Evolutionary conservation across 2,329 filamentous ascomycete genomes (phyloP), one percentile per base, ranked within the genome.

Genomic region (Pseudocercospora pini-densiflorae): DNA sequence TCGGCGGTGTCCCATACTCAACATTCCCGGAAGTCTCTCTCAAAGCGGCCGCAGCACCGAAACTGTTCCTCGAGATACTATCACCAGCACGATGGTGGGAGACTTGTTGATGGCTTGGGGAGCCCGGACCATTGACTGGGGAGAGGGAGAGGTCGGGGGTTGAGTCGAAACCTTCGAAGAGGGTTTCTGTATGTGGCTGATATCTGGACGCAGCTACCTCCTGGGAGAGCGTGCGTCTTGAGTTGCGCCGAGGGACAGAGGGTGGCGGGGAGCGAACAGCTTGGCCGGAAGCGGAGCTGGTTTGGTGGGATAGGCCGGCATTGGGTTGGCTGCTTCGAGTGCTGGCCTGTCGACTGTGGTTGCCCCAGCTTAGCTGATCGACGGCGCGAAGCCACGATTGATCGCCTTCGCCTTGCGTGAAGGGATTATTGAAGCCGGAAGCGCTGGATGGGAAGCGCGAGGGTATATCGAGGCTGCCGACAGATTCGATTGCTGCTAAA

Each of bases 401-500:
- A 2, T 70, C 70, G 9, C 59, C 61, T 23, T 55, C n/a, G 21
- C 19, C 45, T 8, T 43, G 29, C 8, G 51, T 12, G 27, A 49
- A 61, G 3, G 47, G 45, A n/a, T 47, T 61, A 12, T 62, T 67
- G 27, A 60, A 59, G 53, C 63, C 64, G 27, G 64, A 62, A 59
- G 66, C 71, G 59, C 43, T 69, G 1, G 73, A 75, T 61, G 71
- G 71, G 66, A 74, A 77, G 54, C 75, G 70, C n/a, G 71, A 74
- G 10, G 75, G 75, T 19, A 77, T 59, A 36, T 76, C 74, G 16
- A 77, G 69, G 24, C 66, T 68, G 21, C 75, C 75, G 14, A 74
- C 68, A 2, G 61, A 43, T n/a, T 74, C 72, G 12, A 77, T 76
- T 7, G 75, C 74, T 7, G 67, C 72, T 2, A 77, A 70, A 8